A percentile compares a stretch with the other conserved stretches of the same genome.
Evolutionary conservation across 2,329 filamentous ascomycete genomes (phyloP).

Genomic region (Clonostachys chloroleuca): DNA sequence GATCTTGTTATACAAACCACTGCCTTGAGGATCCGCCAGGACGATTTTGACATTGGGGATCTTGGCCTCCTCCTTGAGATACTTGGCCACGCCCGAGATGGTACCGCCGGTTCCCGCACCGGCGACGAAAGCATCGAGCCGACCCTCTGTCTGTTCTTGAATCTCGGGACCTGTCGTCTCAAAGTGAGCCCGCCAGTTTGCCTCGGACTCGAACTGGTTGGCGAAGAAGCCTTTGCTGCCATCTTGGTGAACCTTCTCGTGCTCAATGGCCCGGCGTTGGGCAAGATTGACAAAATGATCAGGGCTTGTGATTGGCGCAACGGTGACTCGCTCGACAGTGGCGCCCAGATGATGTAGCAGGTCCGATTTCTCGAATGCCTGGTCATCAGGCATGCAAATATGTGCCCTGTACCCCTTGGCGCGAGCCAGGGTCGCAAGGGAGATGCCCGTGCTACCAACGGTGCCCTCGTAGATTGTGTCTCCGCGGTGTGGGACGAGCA

Average conservation of each 20-base stretch:
- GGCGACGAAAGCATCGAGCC: constrained; percentile 82
- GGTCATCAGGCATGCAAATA: constrained; percentile 96
- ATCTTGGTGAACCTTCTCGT: constrained; percentile 53
- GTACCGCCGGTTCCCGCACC: constrained; percentile 95
- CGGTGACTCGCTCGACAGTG: constrained; percentile 83
- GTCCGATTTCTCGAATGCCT: constrained; percentile 82
- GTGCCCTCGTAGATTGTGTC: constrained; percentile 98
- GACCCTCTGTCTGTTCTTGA: constrained; percentile 68
- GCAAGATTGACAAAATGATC: constrained; percentile 95
- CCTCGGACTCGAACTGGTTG: constrained; percentile 89
- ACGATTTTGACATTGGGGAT: constrained; percentile 63
- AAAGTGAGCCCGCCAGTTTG: constrained; percentile 85
- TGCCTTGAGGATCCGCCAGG: constrained; percentile 90
- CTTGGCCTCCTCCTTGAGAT: constrained; percentile 65
- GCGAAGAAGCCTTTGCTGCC: constrained; percentile 84
- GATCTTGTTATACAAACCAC: constrained; percentile 87
- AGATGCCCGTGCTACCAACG: constrained; percentile 94
- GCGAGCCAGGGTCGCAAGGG: constrained; percentile 81
- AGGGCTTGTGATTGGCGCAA: constrained; percentile 89
- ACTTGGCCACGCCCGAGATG: constrained; percentile 79
- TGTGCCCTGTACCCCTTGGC: constrained; percentile 88
- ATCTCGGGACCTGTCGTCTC: constrained; percentile 87
- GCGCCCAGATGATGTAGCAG: constrained; percentile 87
- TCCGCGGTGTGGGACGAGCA: constrained; percentile 73
- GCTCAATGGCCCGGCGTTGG: constrained; percentile 68